phyloP scores from a whole-genome alignment of 805 yeast genomes.

The Kazachstania taianensis region DNA sequence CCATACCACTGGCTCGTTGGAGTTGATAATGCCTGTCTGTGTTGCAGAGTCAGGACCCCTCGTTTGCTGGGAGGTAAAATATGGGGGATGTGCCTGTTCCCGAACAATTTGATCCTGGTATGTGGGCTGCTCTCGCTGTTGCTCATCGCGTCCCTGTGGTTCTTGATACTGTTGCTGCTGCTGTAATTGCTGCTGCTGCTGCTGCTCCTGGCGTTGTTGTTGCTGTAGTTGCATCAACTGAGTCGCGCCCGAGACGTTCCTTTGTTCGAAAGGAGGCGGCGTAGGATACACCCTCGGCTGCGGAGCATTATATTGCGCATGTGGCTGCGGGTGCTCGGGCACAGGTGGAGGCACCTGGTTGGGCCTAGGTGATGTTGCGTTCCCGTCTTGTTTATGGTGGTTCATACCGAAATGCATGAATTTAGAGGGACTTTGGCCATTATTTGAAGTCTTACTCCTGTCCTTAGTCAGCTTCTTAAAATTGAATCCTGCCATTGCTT shows the following conservation, averaged over 20 bases:
- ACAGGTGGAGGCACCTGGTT: slow-evolving; percentile 1
- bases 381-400: not conserved
- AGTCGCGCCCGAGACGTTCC: slow-evolving; percentile 26
- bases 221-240: slow-evolving; percentile 5
- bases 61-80: no score
- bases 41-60: not conserved
- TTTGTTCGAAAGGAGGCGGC: slow-evolving; percentile 21
- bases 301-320: not conserved
- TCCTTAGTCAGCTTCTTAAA: slow-evolving; percentile 39
- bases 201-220: slow-evolving; percentile 1
- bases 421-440: slow-evolving; percentile 14
- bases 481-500: slow-evolving; percentile 49
- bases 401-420: slow-evolving; percentile 6
- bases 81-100: no score
- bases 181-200: slow-evolving; percentile 1
- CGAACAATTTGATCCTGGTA: not conserved
- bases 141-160: not conserved
- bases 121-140: not conserved
- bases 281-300: slow-evolving; percentile 16
- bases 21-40: no score
- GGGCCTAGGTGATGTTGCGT: not conserved
- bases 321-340: slow-evolving; percentile 5
- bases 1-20: slow-evolving; percentile 44
- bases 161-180: not conserved
- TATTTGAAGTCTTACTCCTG: slow-evolving; percentile 10